Evolutionary conservation across 768 basidiomycete species (phyloP), one percentile per base, ranked within the genome.

Genomic region (Cystobasidium onofrii): DNA sequence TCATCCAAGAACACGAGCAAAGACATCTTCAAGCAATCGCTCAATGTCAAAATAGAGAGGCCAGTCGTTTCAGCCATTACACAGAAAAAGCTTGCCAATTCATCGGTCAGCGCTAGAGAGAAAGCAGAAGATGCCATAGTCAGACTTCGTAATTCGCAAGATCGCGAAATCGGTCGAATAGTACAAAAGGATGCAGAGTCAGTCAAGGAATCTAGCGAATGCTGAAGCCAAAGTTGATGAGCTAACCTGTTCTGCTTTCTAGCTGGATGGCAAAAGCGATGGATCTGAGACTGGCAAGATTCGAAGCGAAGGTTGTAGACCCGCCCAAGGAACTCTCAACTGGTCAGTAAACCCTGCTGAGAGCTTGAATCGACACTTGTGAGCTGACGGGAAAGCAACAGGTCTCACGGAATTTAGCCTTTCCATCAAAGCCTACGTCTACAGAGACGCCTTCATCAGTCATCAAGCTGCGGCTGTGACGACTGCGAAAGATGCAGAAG

Each of bases 211-310:
- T 34, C 46, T 39, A 6, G 62, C 6, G 36, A 10, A 63, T n/a
- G 9, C 20, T 29, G 6, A 6, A 10, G 62, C 29, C 12, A 7
- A n/a, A n/a, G n/a, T 31, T 27, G 9, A 41, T 44, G 29, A 41
- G 43, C 39, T 23, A 27, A 44, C 15, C 36, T 17, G 64, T 20
- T 50, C 3, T 69, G 29, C 20, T n/a, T 41, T 34, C 33, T 36
- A 69, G 66, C 18, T 69, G 66, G 66, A 69, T 69, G 66, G 66
- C 66, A 41, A 69, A 54, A 31, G 66, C 66, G 23, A 69, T 69
- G 66, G 66, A 69, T 55, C 39, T 46, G 13, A 36, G 23, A 18
- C 66, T 69, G 18, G 66, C 66, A 2, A 17, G 66, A 18, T 69
- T 69, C 31, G 66, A 46, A 27, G 66, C 18, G 25, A 46, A 17